Conservation (phyloP, 75 land plant genomes). For the Cupressus sempervirens region DNA sequence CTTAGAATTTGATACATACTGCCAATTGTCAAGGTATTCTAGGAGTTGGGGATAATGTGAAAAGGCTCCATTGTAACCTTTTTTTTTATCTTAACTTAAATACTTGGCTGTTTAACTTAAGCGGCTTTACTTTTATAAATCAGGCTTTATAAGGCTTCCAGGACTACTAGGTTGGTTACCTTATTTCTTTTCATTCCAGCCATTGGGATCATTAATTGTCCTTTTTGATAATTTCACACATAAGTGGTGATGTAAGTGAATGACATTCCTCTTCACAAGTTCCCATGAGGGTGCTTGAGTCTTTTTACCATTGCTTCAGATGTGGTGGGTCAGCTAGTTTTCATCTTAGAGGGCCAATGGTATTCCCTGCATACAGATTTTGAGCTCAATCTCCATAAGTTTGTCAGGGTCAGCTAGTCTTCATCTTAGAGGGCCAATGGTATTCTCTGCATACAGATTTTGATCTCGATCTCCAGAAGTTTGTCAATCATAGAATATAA, state of each 20-base stretch:
- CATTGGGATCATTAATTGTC: not conserved
- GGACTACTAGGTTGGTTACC: not conserved
- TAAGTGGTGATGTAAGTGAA: not conserved
- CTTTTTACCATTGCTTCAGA: too few species aligned
- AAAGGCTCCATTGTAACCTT: not conserved
- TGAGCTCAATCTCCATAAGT: too few species aligned
- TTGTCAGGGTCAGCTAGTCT: too few species aligned
- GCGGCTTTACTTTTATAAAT: not conserved
- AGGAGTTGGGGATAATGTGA: not conserved
- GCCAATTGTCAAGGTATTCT: not conserved
- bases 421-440: not conserved
- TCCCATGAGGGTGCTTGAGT: not conserved
- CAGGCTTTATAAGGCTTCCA: not conserved
- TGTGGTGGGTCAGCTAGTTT: too few species aligned
- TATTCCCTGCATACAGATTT: not conserved
- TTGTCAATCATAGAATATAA: not conserved
- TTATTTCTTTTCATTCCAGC: not conserved
- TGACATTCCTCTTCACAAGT: not conserved
- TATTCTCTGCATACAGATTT: not conserved
- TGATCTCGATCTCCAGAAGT: not conserved
- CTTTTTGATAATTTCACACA: not conserved
- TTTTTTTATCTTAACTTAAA: not conserved
- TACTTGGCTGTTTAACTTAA: too few species aligned
- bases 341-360: not conserved
- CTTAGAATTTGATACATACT: not conserved